Evolutionary conservation across 331 rosid species (phyloP), one percentile per base, ranked within the genome.

Genomic region (Stylosanthes scabra): DNA sequence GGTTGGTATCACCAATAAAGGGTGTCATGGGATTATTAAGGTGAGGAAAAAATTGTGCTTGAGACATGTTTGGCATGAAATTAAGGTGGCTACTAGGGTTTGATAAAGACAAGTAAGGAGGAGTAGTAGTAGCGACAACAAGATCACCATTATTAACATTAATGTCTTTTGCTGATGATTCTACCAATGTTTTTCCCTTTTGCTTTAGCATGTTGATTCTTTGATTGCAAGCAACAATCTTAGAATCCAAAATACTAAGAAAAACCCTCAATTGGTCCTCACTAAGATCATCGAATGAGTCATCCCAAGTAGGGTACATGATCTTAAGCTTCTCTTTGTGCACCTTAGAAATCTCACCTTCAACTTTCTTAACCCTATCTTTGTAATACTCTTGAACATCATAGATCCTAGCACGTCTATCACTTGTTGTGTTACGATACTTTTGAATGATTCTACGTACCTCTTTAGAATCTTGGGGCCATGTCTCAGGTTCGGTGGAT

Each of bases 301-400:
- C 74, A 31, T 83, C 76, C 81, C 88, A 87, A 0, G 79, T 66
- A 13, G 90, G 88, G 27, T 72, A 81, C 79, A 51, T 29, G 27
- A 75, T 8, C 55, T 76, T 74, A 6, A 78, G 16, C 16, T 25
- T 78, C 11, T 78, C 81, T 14, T 75, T 81, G 5, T 59, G 61
- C 16, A 73, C 11, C 25, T 77, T 84, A 10, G 59, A 46, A 7
- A 75, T 58, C n/a, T 89, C 87, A 0, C 39, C 78, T 29, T 84
- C 82, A 4, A 81, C 50, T 40, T 64, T 86, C 60, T 60, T 79
- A 74, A 74, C 61, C 27, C 81, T 45, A 2, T 86, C 88, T 10
- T 47, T 39, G 40, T 31, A 83, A 63, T 81, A 84, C 25, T 86
- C 88, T 0, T 63, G 31, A 63, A 89, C 72, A 55, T 71, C 76